Evolutionary conservation across 1,139 yeast genomes (phyloP), one percentile per base, ranked within the genome.

Genomic region (Nakaseomyces delphensis): DNA sequence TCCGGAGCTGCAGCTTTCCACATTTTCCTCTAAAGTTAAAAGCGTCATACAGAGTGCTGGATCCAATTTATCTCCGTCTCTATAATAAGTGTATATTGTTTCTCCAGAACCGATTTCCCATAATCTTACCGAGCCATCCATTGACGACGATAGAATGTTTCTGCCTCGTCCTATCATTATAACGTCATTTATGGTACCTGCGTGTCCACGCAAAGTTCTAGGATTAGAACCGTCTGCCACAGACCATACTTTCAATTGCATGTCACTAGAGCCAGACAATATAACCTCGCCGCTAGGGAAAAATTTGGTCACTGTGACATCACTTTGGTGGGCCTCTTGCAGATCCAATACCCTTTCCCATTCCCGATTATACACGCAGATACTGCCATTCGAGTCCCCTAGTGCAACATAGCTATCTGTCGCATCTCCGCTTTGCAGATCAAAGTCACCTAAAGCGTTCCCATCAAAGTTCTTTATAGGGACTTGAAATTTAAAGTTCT

Each of bases 61-160:
- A 57, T 63, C 76, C 16, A 47, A 57, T 24, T 55, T 53, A 43
- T 66, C 58, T 27, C 62, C 63, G 1, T 58, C 52, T 42, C 74
- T 59, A 2, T 45, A 43, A 41, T 77, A 68, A 3, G 63, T 59
- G 47, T 70, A 61, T 7, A 80, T 55, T 2, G 62, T 55, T 15
- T 56, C 44, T 0, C 79, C 84, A 1, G 72, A 56, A 0, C 83
- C 80, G 54, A 83, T 74, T 52, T 83, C 91, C 87, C 86, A 83
- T 32, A 83, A 53, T 37, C 64, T 66, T 1, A 79, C 65, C 0
- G 72, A 56, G 0, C 83, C 83, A 53, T 78, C 83, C 4, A 49
- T 43, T 9, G 76, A 69, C 3, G 74, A 65, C 1, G 75, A 70
- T 21, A 80, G 48, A 47, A 83, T 66, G 52, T 83, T 81, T 28